Evolutionary conservation across 78 protist genomes (phyloP).

Genomic region (Dictyostelium firmibasis): DNA sequence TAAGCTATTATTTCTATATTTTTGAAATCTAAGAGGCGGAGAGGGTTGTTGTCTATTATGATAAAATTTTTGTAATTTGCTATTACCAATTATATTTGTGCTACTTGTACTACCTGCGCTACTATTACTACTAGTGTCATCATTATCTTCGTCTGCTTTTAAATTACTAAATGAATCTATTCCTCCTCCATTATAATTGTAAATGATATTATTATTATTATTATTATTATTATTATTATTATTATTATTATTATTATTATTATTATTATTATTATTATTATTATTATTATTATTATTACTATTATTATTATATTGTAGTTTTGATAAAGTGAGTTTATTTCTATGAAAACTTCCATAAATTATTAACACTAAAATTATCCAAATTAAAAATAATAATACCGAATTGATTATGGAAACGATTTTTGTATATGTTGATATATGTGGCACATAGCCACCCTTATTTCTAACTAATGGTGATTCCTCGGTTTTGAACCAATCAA

Average conservation of each 20-base stretch:
- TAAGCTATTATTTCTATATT: neutral
- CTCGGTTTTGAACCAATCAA: neutral
- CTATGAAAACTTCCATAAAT: neutral
- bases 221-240: no score
- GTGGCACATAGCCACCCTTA: neutral
- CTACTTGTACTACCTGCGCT: neutral
- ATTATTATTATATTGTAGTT: neutral
- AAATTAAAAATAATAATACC: neutral
- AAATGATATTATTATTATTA: neutral
- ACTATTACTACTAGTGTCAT: neutral
- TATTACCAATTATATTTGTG: neutral
- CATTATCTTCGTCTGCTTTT: neutral
- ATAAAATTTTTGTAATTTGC: neutral
- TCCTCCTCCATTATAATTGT: neutral
- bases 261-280: neutral
- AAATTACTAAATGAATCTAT: neutral
- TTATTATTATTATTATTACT: neutral
- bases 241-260: neutral
- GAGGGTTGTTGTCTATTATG: neutral
- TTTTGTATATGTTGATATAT: neutral
- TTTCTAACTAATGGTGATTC: constrained; percentile 3
- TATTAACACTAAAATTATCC: neutral
- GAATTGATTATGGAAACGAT: neutral
- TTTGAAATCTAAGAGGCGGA: neutral
- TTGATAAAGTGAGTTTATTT: neutral